Evolutionary conservation across 345 rosid genomes (phyloP), one percentile per base, ranked within the genome.

Genomic region (Populus pruinosa): DNA sequence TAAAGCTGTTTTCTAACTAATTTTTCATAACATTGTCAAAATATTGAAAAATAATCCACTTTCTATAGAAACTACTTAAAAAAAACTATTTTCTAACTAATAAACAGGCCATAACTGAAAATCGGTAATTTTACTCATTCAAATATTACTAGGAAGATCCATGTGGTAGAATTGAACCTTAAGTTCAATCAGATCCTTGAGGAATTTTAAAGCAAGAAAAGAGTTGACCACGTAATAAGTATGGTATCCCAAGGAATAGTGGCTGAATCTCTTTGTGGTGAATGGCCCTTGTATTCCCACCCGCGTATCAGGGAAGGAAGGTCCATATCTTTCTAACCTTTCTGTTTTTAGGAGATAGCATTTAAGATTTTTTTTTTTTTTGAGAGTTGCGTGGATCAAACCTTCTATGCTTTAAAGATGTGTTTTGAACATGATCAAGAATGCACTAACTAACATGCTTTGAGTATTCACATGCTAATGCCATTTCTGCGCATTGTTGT

Each of bases 371-470:
- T 33, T 65, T 2, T 20, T 25, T 44, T 31, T 44, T 43, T 25
- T 29, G 70, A 16, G 43, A 17, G 44, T 44, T 36, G 8, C 66
- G 13, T 41, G 3, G 12, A 21, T 6, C 21, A 63, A 56, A 25
- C 23, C 63, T 55, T 65, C 41, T n/a, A 20, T 39, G 23, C 39
- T 53, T 53, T 25, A 25, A 39, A 59, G 59, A 41, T 12, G 43
- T 67, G 67, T 39, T 68, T 31, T 17, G 56, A 63, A 21, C 55
- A 62, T 18, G 31, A 23, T 79, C 35, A 12, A 43, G 74, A 47
- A 14, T 75, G 27, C 38, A n/a, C n/a, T n/a, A n/a, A 55, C 36
- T 16, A 63, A 73, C 70, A 67, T 36, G 18, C 63, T 76, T 76
- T 47, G 67, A 55, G 25, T 27, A 68, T 74, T 39, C 39, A 47